phyloP scores from a whole-genome alignment of 1,284 basidiomycete genomes.

The Stygiomarasmius scandens region DNA sequence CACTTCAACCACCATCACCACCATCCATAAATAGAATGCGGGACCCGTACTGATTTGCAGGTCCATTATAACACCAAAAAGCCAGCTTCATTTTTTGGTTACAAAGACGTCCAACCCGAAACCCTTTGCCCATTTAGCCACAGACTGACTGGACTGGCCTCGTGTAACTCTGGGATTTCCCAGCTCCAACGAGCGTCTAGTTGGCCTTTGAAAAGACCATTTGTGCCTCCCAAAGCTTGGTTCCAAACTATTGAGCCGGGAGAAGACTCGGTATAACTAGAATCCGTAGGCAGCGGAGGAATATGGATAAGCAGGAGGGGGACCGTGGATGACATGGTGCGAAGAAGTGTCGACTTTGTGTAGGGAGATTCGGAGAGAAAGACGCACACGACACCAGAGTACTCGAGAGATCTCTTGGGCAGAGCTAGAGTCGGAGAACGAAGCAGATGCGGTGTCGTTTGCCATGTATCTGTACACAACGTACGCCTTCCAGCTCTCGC shows the following conservation, averaged over 20 bases:
- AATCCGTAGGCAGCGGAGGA: conserved; percentile 42
- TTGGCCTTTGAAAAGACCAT: conserved; percentile 57
- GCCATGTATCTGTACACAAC: conserved; percentile 55
- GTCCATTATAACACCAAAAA: too few relatives aligned
- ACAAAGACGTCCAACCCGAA: too few relatives aligned
- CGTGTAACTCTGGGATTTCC: background rate
- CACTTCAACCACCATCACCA: too few relatives aligned
- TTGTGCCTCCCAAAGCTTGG: conserved; percentile 53
- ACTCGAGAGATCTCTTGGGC: conserved; percentile 2
- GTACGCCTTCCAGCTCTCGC: conserved; percentile 89
- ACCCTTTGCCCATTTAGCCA: conserved; percentile 1
- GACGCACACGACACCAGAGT: conserved; percentile 57
- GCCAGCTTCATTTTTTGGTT: too few relatives aligned
- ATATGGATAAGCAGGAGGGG: conserved; percentile 81
- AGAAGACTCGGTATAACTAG: conserved; percentile 10
- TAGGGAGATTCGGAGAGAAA: conserved; percentile 80
- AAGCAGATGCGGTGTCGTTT: conserved; percentile 7
- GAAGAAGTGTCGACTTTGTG: conserved; percentile 65
- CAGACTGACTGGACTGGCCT: background rate
- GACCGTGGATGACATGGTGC: conserved; percentile 69
- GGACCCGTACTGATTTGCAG: too few relatives aligned
- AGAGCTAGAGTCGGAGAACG: background rate
- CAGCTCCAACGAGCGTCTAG: conserved; percentile 62
- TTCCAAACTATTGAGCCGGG: conserved; percentile 67
- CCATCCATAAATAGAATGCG: too few relatives aligned